Evolutionary conservation across 2,329 filamentous ascomycete genomes (phyloP).

Genomic region (Colletotrichum godetiae): DNA sequence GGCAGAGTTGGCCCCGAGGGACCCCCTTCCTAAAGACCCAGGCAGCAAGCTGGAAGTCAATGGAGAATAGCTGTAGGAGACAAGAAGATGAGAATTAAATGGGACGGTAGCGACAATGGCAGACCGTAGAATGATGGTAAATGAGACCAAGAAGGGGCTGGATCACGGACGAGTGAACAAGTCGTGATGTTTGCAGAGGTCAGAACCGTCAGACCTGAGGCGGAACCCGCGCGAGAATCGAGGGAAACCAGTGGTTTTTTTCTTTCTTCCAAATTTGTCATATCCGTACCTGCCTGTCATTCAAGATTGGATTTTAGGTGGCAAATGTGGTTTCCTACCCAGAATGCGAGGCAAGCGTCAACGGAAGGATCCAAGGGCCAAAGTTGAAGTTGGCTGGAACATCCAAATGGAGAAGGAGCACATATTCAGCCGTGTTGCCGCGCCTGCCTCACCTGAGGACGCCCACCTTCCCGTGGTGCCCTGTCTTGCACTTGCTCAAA

Average conservation of each 20-base stretch:
- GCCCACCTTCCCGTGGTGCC: background rate
- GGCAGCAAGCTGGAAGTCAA: background rate
- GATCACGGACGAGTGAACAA: background rate
- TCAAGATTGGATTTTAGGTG: too few species aligned
- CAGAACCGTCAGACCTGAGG: too few species aligned
- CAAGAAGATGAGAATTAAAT: too few species aligned
- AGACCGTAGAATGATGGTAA: background rate
- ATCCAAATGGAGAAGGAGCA: background rate
- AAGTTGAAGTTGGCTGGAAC: background rate
- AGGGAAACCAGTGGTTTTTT: too few species aligned
- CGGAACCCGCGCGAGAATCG: background rate
- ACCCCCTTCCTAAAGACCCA: background rate
- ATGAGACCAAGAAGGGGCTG: background rate
- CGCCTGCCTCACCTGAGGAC: background rate
- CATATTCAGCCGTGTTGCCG: background rate
- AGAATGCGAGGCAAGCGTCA: background rate
- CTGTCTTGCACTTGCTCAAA: background rate
- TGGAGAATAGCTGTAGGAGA: background rate
- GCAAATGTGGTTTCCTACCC: too few species aligned
- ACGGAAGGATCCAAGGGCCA: too few species aligned
- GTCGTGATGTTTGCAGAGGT: too few species aligned
- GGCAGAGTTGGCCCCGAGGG: background rate
- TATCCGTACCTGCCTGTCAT: too few species aligned
- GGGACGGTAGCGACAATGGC: too few species aligned
- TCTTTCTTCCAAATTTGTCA: too few species aligned